Conservation (phyloP, 192 early-diverging fungal species). For the Coemansia sp. region DNA sequence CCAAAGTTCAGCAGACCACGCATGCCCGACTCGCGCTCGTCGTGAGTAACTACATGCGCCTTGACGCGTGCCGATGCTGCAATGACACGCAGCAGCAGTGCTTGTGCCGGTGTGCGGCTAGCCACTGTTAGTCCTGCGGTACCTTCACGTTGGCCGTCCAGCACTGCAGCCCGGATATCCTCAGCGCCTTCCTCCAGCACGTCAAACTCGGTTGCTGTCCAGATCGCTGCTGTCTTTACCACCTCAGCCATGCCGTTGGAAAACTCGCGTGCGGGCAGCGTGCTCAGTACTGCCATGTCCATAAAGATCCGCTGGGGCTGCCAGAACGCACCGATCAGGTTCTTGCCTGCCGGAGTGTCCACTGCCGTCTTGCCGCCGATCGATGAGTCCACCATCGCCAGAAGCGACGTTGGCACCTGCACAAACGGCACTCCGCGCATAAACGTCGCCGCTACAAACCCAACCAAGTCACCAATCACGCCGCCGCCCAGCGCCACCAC, state of each 20-base stretch:
- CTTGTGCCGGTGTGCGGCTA: conserved; percentile 62
- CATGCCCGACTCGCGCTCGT: conserved; percentile 93
- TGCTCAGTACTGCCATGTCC: conserved; percentile 80
- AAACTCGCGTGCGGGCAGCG: conserved; percentile 88
- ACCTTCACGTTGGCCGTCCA: conserved; percentile 39
- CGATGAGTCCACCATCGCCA: conserved; percentile 98
- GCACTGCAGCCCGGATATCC: conserved; percentile 72
- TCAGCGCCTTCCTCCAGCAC: conserved; percentile 84
- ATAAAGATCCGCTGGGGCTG: conserved; percentile 93
- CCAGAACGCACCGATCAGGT: conserved; percentile 94
- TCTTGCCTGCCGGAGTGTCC: conserved; percentile 95
- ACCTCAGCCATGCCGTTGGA: conserved; percentile 97
- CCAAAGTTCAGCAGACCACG: conserved; percentile 96
- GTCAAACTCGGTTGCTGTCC: conserved; percentile 81
- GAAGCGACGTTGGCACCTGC: conserved; percentile 91
- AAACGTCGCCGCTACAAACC: conserved; percentile 97
- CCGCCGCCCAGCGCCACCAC: conserved; percentile 94
- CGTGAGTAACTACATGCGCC: conserved; percentile 90
- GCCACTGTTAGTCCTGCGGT: conserved; percentile 35
- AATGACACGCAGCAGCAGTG: conserved; percentile 77
- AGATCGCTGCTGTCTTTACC: conserved; percentile 96
- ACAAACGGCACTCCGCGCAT: conserved; percentile 95
- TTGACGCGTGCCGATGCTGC: conserved; percentile 87
- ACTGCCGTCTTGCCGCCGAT: conserved; percentile 96
- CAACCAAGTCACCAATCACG: conserved; percentile 94